Base-by-base conservation (phyloP, 2,329 filamentous ascomycete genomes). In the Beauveria medogensis region DNA sequence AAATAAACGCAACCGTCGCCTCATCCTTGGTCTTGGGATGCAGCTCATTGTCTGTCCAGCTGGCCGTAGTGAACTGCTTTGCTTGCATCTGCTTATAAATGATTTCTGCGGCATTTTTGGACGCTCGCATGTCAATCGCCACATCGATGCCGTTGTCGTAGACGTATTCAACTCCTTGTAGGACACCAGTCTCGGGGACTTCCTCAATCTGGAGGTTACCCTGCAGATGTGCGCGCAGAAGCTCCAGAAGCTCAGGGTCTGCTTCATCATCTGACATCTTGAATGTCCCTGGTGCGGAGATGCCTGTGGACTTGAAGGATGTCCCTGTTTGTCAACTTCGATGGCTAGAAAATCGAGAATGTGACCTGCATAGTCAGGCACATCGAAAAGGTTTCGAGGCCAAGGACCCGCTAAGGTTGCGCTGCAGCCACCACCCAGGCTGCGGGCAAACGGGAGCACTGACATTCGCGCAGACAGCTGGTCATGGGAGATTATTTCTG, bases 101-200 rank as follows among this genome's bases (percentile, higher is more conserved):
- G 55, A 79, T 83, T 64, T 86, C 84, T 14, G 94, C 94, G 0
- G 95, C 93, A 37, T 82, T 81, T 74, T 94, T 95, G 58, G 89
- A 92, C 55, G 89, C 86, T 60, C 84, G 82, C 80, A 92, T 92
- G 69, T 93, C 89, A 48, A 99, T 79, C 12, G 91, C 90, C 40
- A 99, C 91, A 71, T 99, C 94, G 71, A 96, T 92, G 64, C 91
- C 85, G 74, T 97, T 94, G 77, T 96, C 86, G 75, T 89, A 96
- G 69, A 97, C 87, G 75, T 88, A 90, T 74, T 96, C 87, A 50
- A 92, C 92, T 64, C 86, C 83, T 65, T 90, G 80, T 5, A 97
- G 82, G 46, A 97, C 92, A 55, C 87, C 89, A 6, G 90, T 96
- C 67, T 93, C 89, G 22, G 89, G 83, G 24, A 87, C 82, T 22